Evolutionary conservation across 192 early-diverging fungal species (phyloP), one percentile per base, ranked within the genome.

Genomic region (Coemansia reversa): DNA sequence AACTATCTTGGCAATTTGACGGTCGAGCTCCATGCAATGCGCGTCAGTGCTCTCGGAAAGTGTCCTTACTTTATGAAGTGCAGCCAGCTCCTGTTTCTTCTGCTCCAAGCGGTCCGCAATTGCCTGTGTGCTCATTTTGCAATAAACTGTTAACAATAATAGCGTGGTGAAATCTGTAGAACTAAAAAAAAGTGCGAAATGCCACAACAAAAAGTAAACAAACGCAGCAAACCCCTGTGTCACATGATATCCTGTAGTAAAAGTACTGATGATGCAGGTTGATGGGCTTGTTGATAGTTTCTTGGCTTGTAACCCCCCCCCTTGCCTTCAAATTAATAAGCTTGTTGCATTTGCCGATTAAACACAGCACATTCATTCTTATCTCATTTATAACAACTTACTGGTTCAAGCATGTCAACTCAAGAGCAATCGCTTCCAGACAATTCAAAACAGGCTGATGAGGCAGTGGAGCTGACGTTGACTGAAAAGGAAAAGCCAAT

Each of bases 51-150:
- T 60, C 51, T 81, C 69, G 1, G 78, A 74, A 51, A 81, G 65
- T 32, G 59, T 59, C 45, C 69, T 73, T 9, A 81, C 72, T 28
- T 66, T 65, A 59, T 72, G 58, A 5, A 81, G 69, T 25, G 78
- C 78, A 8, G 65, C 78, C 22, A 81, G 69, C 63, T 81, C 78
- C 32, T 81, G 78, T 39, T 72, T 81, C 66, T 81, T 81, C 35
- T 72, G 72, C 2, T 49, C 59, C 35, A 81, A 71, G 49, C 78
- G 58, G 20, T 81, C 78, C 23, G 51, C 33, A 51, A 81, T 66
- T 19, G 56, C 63, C 52, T 81, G 78, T 1, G 78, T 81, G 56
- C 56, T 81, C 78, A 81, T 74, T 29, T 39, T 18, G 47, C 19
- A 14, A 42, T 27, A 33, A 51, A 8, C 4, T 49, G 23, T 12